phyloP scores from a whole-genome alignment of 2,329 filamentous ascomycete genomes.

The Aspergillus sclerotialis region DNA sequence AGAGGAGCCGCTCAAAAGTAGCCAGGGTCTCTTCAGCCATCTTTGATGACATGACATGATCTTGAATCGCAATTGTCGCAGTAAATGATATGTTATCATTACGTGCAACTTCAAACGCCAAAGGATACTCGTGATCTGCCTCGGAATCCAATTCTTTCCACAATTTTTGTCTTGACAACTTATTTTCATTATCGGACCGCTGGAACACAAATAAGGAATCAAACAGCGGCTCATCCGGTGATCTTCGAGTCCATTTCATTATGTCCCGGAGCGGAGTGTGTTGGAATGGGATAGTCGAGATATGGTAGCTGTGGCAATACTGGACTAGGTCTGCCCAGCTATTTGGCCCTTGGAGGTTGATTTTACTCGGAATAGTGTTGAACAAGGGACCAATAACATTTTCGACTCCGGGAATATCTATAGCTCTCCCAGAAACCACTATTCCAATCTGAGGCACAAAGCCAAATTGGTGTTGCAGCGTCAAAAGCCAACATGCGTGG shows the following conservation, averaged over 20 bases:
- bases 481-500: slow-evolving; percentile 66
- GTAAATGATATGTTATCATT: slow-evolving; percentile 41
- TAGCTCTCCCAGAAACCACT: slow-evolving; percentile 69
- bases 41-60: slow-evolving; percentile 30
- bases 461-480: slow-evolving; percentile 48
- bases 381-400: slow-evolving; percentile 74
- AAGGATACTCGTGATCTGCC: slow-evolving; percentile 58
- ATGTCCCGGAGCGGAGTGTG: slow-evolving; percentile 73
- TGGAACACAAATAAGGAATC: slow-evolving; percentile 81
- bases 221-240: slow-evolving; percentile 57
- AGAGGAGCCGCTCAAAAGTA: slow-evolving; percentile 36
- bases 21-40: slow-evolving; percentile 34
- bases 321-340: slow-evolving; percentile 57
- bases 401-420: slow-evolving; percentile 59
- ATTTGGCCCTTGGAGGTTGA: slow-evolving; percentile 37
- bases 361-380: slow-evolving; percentile 74
- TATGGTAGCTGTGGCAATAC: slow-evolving; percentile 65
- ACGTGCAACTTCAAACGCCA: slow-evolving; percentile 68
- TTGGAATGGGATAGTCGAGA: slow-evolving; percentile 62
- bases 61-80: slow-evolving; percentile 55
- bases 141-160: slow-evolving; percentile 52
- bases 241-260: slow-evolving; percentile 65
- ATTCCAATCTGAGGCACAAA: slow-evolving; percentile 58
- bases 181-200: slow-evolving; percentile 31
- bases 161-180: slow-evolving; percentile 24